Evolutionary conservation across 306 rosid genomes (phyloP).

Genomic region (Quercus mongolica): DNA sequence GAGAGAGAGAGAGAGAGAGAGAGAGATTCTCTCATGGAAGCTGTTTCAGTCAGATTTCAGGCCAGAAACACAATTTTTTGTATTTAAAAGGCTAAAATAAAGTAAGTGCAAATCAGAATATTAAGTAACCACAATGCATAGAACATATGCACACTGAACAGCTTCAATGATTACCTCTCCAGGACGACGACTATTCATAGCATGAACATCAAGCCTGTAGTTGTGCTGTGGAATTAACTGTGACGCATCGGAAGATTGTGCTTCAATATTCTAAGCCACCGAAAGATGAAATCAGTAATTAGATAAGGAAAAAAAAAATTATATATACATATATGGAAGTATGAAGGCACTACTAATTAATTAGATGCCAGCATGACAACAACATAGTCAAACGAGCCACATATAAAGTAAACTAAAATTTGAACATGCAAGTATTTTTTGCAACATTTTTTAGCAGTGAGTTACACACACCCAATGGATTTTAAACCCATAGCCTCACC

Average conservation of each 20-base stretch:
- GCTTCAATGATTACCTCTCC: conserved; percentile 67
- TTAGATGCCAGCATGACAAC: conserved; percentile 10
- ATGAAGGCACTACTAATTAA: conserved; percentile 14
- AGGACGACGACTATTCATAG: conserved; percentile 81
- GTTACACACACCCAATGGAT: background rate
- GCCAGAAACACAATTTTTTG: background rate
- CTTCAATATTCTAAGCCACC: conserved; percentile 74
- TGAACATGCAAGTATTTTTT: background rate
- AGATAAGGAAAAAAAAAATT: conserved; percentile 4
- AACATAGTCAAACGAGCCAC: background rate
- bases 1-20: background rate
- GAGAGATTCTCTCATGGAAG: background rate
- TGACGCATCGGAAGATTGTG: conserved; percentile 76
- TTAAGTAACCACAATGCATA: conserved; percentile 6
- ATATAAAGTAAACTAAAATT: background rate
- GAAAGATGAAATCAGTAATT: conserved; percentile 24
- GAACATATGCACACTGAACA: conserved; percentile 11
- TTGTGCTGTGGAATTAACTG: conserved; percentile 90
- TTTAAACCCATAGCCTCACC: too few relatives aligned
- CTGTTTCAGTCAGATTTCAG: background rate
- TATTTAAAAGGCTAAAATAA: background rate
- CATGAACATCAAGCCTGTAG: conserved; percentile 94
- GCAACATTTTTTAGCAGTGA: background rate
- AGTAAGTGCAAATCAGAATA: background rate
- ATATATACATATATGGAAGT: background rate